These are phyloP conservation scores for Cerioporus squamosus DNA, from an alignment of 1,284 basidiomycete species.

Conservation along the genomic window DNA sequence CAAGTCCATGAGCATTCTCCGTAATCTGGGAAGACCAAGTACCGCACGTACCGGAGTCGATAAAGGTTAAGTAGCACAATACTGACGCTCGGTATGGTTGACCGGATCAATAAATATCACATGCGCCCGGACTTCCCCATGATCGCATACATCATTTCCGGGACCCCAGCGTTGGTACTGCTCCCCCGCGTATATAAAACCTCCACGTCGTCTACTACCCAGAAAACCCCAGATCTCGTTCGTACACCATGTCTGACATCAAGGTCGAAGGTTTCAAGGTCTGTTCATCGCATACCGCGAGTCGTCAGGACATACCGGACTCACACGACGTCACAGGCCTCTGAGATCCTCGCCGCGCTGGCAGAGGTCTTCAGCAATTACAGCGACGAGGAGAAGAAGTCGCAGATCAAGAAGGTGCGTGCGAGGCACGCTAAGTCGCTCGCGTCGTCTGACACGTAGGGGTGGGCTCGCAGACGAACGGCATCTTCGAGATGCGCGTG, in stretches of 20 bases:
- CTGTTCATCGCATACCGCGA: background rate
- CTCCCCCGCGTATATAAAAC: slow-evolving; percentile 8
- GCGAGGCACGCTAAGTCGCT: background rate
- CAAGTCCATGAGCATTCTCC: no score
- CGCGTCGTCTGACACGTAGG: background rate
- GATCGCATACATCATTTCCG: slow-evolving; percentile 4
- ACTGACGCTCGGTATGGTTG: background rate
- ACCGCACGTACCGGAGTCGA: background rate
- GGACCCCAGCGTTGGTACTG: background rate
- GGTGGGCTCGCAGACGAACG: slow-evolving; percentile 70
- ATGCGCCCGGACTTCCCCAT: slow-evolving; percentile 6
- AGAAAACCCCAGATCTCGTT: background rate
- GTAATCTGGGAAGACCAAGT: no score
- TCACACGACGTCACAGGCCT: slow-evolving; percentile 52
- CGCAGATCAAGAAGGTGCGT: slow-evolving; percentile 85
- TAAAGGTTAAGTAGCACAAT: no score
- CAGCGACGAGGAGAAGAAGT: slow-evolving; percentile 76
- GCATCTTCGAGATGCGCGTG: slow-evolving; percentile 89
- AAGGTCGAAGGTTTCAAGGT: slow-evolving; percentile 44
- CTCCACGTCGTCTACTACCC: background rate
- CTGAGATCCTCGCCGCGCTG: slow-evolving; percentile 70
- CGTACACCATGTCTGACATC: slow-evolving; percentile 40
- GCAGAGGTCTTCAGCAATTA: slow-evolving; percentile 64
- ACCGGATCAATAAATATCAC: slow-evolving; percentile 9
- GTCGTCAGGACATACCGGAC: background rate